Conservation (phyloP, 331 rosid genomes). For the Erythrophleum ivorense region DNA sequence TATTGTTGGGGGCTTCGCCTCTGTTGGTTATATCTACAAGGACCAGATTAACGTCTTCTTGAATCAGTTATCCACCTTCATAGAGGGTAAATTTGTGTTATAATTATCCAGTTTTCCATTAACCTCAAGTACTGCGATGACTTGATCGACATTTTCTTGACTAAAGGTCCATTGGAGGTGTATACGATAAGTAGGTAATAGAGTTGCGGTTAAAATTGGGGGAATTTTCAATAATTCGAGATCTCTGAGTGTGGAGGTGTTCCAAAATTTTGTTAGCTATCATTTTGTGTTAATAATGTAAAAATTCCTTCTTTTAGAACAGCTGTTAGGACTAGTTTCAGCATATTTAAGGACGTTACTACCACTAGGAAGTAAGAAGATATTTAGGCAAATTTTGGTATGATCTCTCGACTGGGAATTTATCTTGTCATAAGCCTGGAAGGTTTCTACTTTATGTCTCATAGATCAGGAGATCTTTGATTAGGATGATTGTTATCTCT, state of each 20-base stretch:
- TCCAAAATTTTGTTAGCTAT: neutral
- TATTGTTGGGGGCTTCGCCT: slow-evolving; percentile 75
- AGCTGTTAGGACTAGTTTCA: neutral
- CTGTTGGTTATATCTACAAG: slow-evolving; percentile 77
- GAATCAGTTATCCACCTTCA: slow-evolving; percentile 69
- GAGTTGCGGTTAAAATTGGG: slow-evolving; percentile 1
- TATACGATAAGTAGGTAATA: neutral
- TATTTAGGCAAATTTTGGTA: neutral
- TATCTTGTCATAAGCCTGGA: neutral
- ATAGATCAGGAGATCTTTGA: neutral
- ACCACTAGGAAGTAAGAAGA: neutral
- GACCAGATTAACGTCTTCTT: slow-evolving; percentile 78
- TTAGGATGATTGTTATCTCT: neutral
- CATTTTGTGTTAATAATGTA: neutral
- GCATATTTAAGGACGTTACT: neutral
- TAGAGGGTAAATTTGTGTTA: slow-evolving; percentile 60
- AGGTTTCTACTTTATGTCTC: neutral
- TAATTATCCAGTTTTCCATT: neutral
- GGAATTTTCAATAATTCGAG: neutral
- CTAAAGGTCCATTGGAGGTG: neutral
- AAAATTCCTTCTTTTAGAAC: neutral
- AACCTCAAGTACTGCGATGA: neutral
- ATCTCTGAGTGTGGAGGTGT: neutral
- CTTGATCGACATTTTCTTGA: neutral
- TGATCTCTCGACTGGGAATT: neutral